These are phyloP conservation scores for Sindora glabra DNA, from an alignment of 306 rosid genomes.

Conservation along the genomic window DNA sequence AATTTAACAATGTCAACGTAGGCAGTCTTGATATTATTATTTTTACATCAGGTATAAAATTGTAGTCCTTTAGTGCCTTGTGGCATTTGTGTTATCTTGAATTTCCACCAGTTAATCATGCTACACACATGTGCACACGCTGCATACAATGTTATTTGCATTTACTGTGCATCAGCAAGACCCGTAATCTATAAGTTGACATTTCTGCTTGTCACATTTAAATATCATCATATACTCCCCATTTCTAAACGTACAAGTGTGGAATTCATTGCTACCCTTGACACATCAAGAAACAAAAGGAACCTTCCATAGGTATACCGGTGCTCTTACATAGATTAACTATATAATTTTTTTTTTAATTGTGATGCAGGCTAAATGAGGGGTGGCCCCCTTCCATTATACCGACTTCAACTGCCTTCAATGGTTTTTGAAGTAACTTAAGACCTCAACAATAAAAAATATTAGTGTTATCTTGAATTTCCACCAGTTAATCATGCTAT, in stretches of 20 bases:
- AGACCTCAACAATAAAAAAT: too few species aligned
- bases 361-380: too few species aligned
- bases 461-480: not conserved
- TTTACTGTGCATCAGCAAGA: not conserved
- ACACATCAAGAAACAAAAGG: too few species aligned
- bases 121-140: too few species aligned
- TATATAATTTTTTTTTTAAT: too few species aligned
- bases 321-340: too few species aligned
- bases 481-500: too few species aligned
- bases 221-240: constrained; percentile 4
- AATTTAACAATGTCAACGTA: not conserved
- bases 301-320: too few species aligned
- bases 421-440: too few species aligned
- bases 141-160: constrained; percentile 6
- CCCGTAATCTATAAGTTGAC: not conserved
- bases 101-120: not conserved
- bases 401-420: too few species aligned
- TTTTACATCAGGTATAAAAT: not conserved
- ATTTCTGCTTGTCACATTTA: constrained; percentile 8
- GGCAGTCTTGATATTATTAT: not conserved
- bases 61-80: not conserved
- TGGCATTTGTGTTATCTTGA: not conserved
- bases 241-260: not conserved
- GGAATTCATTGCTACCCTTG: too few species aligned
- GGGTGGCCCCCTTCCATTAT: too few species aligned